Percentiles rank a stretch among this genome's conserved stretches.
Evolutionary conservation across 164 flowering plant genomes (phyloP).

Genomic region (Vitis rotundifolia): DNA sequence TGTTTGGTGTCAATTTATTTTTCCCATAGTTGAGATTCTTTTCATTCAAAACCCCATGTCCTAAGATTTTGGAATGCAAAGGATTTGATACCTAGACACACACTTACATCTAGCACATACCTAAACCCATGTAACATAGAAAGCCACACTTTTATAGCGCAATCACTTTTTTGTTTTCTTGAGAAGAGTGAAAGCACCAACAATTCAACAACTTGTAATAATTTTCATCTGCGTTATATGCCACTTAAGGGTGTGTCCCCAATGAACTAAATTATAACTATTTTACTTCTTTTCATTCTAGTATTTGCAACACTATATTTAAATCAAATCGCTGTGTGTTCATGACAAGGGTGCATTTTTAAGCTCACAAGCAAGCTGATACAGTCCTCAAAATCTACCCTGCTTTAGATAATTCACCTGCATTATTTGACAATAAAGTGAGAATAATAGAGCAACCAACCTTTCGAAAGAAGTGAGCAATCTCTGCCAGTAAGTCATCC

Average conservation of each 20-base stretch:
- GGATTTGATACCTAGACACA: too few species aligned
- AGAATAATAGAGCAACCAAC: constrained; percentile 24
- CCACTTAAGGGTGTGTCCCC: not conserved
- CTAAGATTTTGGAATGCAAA: too few species aligned
- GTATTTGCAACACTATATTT: not conserved
- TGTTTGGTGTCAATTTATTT: too few species aligned
- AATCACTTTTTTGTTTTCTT: too few species aligned
- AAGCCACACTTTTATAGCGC: too few species aligned
- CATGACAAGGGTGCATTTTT: not conserved
- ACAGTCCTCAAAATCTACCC: not conserved
- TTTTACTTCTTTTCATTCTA: not conserved
- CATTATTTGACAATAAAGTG: not conserved
- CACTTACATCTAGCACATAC: too few species aligned
- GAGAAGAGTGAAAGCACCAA: too few species aligned
- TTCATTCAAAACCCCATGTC: too few species aligned
- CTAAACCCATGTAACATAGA: too few species aligned
- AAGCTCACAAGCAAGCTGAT: constrained; percentile 1
- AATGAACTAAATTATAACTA: not conserved
- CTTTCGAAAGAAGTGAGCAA: constrained; percentile 49
- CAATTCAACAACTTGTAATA: too few species aligned
- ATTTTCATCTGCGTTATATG: not conserved
- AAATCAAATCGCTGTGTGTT: not conserved
- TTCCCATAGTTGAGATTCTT: too few species aligned
- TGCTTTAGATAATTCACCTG: not conserved
- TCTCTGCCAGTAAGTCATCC: constrained; percentile 36